Base-by-base conservation (phyloP, 768 basidiomycete genomes). In the Termitomyces eurrhizus region DNA sequence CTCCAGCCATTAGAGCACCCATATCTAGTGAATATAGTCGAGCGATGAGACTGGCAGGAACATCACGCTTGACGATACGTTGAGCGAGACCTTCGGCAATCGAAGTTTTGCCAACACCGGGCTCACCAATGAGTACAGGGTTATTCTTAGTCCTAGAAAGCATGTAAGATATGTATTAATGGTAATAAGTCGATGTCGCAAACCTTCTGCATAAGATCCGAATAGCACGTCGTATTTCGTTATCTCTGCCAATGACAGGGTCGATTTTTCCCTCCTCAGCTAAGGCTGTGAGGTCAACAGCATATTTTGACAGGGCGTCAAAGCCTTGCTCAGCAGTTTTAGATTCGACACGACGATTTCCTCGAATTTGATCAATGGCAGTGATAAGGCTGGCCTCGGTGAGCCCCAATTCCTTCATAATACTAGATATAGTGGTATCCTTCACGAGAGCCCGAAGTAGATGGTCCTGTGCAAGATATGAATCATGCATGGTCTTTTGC, bases 11-110 rank as follows among this genome's bases (percentile, higher is more conserved):
- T 57, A 98, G 83, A 1, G 95, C 93, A 63, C 95, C 95, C 90
- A 97, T 92, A 70, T 97, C 95, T 36, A 98, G 81, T 7, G 93
- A 89, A 71, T 83, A 94, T 13, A 95, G 79, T 9, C 90, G 84
- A 3, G 84, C 83, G 52, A 93, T 79, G 33, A 95, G 75, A 66
- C 80, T 82, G 26, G 82, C 80, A 24, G 93, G 93, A 7, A 95
- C 93, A 74, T 98, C 95, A 52, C 94, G 87, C 66, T 95, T 93
- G 67, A 97, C 86, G 62, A 98, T 96, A 50, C 96, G 87, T 70
- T 96, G 95, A 0, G 96, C 95, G 7, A 99, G 86, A 44, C 94
- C 95, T 78, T 99, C 96, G 7, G 88, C 93, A 56, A 98, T 92
- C 26, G 93, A 86, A 0, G 95, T 97, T 77, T 99, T 99, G 4